phyloP scores from a whole-genome alignment of 192 early-diverging fungal genomes.

The Geranomyces michiganensis region DNA sequence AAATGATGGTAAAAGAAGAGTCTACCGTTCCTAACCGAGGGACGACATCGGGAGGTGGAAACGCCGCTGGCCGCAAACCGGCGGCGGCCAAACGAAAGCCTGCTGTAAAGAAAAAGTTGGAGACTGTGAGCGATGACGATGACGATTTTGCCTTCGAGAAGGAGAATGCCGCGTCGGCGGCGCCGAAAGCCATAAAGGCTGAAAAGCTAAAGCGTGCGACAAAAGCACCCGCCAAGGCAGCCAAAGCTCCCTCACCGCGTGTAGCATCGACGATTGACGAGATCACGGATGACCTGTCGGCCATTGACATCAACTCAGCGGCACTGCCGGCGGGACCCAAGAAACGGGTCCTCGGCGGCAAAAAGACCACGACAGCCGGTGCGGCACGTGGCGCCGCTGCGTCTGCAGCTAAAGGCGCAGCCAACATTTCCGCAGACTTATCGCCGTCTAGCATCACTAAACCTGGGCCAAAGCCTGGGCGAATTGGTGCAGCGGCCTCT shows the following conservation, averaged over 20 bases:
- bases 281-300: neutral
- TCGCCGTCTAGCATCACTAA: neutral
- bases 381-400: conserved; percentile 5
- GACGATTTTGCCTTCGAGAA: conserved; percentile 27
- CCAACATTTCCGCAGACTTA: neutral
- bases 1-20: neutral
- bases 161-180: too few species aligned
- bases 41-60: neutral
- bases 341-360: conserved; percentile 12
- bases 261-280: neutral
- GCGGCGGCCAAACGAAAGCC: neutral
- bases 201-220: conserved; percentile 3
- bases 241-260: neutral
- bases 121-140: conserved; percentile 25
- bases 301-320: neutral
- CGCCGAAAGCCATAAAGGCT: neutral
- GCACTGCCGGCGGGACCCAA: neutral
- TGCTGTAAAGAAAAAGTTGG: neutral
- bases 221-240: neutral
- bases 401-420: neutral
- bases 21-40: neutral
- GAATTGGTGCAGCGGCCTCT: neutral
- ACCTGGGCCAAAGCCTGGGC: neutral
- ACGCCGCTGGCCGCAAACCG: neutral
- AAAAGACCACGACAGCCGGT: conserved; percentile 1